Evolutionary conservation across 805 yeast species (phyloP).

Genomic region (Metschnikowia orientalis): DNA sequence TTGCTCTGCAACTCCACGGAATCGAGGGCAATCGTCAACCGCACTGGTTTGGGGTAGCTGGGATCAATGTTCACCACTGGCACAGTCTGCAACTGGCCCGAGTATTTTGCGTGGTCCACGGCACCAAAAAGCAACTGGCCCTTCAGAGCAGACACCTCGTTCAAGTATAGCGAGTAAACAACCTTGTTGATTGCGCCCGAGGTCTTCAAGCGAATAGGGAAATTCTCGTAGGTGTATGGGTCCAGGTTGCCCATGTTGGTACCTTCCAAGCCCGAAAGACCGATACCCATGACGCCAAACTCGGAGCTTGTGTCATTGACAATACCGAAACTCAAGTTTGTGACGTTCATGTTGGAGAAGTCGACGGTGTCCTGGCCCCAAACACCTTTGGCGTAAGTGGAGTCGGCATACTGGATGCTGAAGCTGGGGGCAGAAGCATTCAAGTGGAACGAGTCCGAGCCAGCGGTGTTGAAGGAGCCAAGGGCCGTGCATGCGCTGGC

Average conservation of each 20-base stretch:
- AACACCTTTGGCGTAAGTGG: conserved; percentile 43
- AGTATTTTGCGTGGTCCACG: conserved; percentile 39
- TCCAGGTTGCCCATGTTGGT: conserved; percentile 33
- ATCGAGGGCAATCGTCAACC: conserved; percentile 47
- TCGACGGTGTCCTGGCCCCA: conserved; percentile 61
- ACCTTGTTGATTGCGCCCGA: conserved; percentile 53
- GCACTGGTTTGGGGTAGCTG: conserved; percentile 29
- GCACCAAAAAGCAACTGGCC: conserved; percentile 43
- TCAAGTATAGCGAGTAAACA: conserved; percentile 61
- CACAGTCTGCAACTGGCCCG: conserved; percentile 30
- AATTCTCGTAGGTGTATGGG: conserved; percentile 50
- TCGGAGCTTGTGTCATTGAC: conserved; percentile 62
- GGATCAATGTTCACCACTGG: conserved; percentile 37
- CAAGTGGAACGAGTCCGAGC: conserved; percentile 35
- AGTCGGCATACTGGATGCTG: conserved; percentile 46
- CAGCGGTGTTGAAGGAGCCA: conserved; percentile 46
- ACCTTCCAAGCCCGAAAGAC: conserved; percentile 63
- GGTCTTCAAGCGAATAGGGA: conserved; percentile 57
- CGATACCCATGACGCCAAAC: conserved; percentile 72
- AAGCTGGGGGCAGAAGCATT: conserved; percentile 42
- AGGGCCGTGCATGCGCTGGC: conserved; percentile 39
- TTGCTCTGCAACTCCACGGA: conserved; percentile 24
- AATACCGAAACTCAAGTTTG: conserved; percentile 64
- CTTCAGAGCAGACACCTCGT: conserved; percentile 26
- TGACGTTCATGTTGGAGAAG: conserved; percentile 46